These are phyloP conservation scores for Atkinsonella hypoxylon DNA, from an alignment of 2,329 filamentous ascomycete genomes.

Conservation along the genomic window DNA sequence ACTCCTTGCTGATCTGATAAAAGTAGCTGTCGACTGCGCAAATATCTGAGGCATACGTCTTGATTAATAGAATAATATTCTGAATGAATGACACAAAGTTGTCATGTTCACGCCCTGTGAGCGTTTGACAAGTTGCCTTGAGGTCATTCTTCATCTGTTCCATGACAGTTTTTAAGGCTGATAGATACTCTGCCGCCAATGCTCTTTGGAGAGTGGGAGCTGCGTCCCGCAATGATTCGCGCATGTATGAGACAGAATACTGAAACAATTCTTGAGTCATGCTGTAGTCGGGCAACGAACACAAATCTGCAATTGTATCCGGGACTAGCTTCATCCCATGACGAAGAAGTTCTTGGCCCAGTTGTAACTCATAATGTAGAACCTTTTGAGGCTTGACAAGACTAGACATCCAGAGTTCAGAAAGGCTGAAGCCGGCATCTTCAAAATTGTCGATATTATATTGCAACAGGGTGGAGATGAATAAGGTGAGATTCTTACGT, in stretches of 20 bases:
- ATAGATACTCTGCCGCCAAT: conserved; percentile 29
- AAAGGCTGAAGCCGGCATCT: conserved; percentile 30
- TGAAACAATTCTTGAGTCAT: conserved; percentile 38
- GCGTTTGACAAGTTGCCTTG: conserved; percentile 21
- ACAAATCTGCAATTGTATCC: conserved; percentile 23
- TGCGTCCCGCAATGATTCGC: conserved; percentile 30
- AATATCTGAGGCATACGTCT: conserved; percentile 40
- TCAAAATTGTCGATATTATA: conserved; percentile 34
- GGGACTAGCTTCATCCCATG: conserved; percentile 32
- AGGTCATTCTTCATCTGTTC: conserved; percentile 42
- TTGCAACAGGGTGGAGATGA: conserved; percentile 37
- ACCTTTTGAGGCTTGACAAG: conserved; percentile 37
- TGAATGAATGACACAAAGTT: conserved; percentile 40
- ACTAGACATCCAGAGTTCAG: conserved; percentile 40
- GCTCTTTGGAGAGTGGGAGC: conserved; percentile 22
- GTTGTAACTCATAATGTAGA: conserved; percentile 35
- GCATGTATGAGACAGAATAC: conserved; percentile 37
- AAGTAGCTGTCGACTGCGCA: conserved; percentile 44
- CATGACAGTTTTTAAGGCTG: conserved; percentile 36
- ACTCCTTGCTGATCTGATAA: conserved; percentile 43
- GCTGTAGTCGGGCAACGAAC: conserved; percentile 32
- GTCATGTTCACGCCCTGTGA: conserved; percentile 35
- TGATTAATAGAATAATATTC: conserved; percentile 39
- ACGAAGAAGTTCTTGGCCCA: conserved; percentile 33
- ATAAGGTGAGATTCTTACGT: conserved; percentile 37